These are phyloP conservation scores for Radiomyces spectabilis DNA, from an alignment of 192 early-diverging fungal species.

Conservation along the genomic window DNA sequence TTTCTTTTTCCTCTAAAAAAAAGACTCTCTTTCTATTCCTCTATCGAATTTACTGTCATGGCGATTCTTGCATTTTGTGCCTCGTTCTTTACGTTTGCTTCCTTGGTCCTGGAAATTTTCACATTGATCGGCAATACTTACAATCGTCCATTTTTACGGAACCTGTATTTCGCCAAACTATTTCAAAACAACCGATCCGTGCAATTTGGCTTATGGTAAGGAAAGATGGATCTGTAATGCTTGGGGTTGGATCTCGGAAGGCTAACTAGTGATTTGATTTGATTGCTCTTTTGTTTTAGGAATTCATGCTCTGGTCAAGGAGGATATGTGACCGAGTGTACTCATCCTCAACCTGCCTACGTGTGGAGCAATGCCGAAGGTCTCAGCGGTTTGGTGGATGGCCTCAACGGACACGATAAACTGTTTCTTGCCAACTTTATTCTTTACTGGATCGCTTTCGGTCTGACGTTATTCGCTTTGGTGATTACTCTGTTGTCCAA, in stretches of 20 bases:
- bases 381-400: not conserved
- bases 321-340: conserved; percentile 1
- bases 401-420: conserved; percentile 1
- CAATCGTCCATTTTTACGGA: conserved; percentile 15
- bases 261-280: not conserved
- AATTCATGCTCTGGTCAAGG: conserved; percentile 8
- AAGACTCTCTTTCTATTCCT: no score
- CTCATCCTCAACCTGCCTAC: conserved; percentile 12
- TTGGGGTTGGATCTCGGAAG: no score
- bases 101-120: conserved; percentile 21
- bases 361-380: conserved; percentile 14
- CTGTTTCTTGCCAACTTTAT: conserved; percentile 20
- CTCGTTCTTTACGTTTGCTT: conserved; percentile 18
- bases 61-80: conserved; percentile 17
- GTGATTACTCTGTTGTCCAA: conserved; percentile 13
- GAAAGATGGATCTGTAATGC: not conserved
- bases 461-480: conserved; percentile 14
- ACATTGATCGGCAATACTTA: conserved; percentile 13
- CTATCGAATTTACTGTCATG: no score
- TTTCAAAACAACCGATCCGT: not conserved
- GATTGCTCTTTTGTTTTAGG: not conserved
- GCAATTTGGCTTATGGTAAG: conserved; percentile 15
- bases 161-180: conserved; percentile 13
- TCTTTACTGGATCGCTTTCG: conserved; percentile 20
- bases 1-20: no score